Evolutionary conservation across 768 basidiomycete species (phyloP), one percentile per base, ranked within the genome.

Genomic region (Auricularia auricula-judae): DNA sequence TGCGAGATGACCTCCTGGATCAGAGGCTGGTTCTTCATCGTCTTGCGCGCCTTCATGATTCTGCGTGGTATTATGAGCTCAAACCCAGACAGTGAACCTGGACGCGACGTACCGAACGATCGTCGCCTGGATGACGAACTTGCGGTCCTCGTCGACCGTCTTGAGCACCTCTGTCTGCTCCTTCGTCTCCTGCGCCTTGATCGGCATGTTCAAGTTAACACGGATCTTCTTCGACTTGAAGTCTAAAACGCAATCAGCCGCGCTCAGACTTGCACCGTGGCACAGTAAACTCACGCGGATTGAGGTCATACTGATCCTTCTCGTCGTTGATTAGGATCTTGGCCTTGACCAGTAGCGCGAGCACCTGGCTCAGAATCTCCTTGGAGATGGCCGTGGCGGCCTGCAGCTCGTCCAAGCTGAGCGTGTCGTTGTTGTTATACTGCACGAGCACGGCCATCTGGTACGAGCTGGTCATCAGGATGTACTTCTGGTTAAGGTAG

Each of bases 71-170:
- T 71, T 65, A 47, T 69, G 69, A 68, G 65, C 71, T 42, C 70
- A 14, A 42, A 61, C 21, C 29, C 42, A 42, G 5, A 34, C 3
- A 65, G 62, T 23, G 7, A 42, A 64, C 5, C 12, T 3, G 63
- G 0, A 42, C 8, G 5, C 12, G 67, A 71, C 76, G 1, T 66
- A 82, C 81, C 93, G 86, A 61, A 96, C 93, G 69, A 96, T 93
- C 51, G 91, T 93, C 10, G 93, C 92, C 73, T 98, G 95, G 63
- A 97, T 93, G 65, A 94, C 86, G 70, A 95, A 91, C 82, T 97
- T 97, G 66, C 96, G 86, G 72, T 98, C 97, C 76, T 98, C 95
- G 68, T 97, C 96, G 4, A 98, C 94, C 4, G 86, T 90, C 81
- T 93, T 94, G 71, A 97, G 77, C 8, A 97, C 93, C 69, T 97